Conservation (phyloP, 75 land plant genomes). For the Pinus taeda region DNA sequence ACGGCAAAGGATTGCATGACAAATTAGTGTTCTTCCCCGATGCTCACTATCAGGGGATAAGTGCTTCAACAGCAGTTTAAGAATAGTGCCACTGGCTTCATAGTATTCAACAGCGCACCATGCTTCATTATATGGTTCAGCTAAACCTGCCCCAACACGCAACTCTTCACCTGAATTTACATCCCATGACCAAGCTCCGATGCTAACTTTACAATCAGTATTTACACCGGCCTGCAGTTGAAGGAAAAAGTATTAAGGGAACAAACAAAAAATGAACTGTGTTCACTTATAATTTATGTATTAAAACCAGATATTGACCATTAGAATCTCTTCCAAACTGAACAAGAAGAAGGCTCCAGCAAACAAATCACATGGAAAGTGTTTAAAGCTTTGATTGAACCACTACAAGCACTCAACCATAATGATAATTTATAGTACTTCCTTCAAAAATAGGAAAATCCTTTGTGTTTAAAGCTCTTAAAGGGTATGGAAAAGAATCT, state of each 20-base stretch:
- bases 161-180: constrained; percentile 68
- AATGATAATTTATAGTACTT: background rate
- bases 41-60: constrained; percentile 38
- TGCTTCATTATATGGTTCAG: constrained; percentile 62
- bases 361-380: background rate
- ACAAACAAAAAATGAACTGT: background rate
- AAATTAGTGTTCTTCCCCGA: constrained; percentile 68
- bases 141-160: constrained; percentile 86
- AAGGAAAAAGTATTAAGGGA: background rate
- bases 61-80: constrained; percentile 56
- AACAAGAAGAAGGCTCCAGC: background rate
- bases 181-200: constrained; percentile 98
- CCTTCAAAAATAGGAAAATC: background rate
- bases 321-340: background rate
- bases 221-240: constrained; percentile 57
- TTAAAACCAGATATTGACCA: background rate
- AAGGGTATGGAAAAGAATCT: background rate
- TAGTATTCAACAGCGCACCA: constrained; percentile 96
- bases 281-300: background rate
- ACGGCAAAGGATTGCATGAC: constrained; percentile 80
- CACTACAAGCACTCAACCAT: background rate
- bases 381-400: background rate
- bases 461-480: background rate
- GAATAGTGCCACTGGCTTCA: constrained; percentile 66
- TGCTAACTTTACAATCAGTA: constrained; percentile 49